Evolutionary conservation across 83 land plant genomes (phyloP), one percentile per base, ranked within the genome.

Genomic region (Thuja plicata): DNA sequence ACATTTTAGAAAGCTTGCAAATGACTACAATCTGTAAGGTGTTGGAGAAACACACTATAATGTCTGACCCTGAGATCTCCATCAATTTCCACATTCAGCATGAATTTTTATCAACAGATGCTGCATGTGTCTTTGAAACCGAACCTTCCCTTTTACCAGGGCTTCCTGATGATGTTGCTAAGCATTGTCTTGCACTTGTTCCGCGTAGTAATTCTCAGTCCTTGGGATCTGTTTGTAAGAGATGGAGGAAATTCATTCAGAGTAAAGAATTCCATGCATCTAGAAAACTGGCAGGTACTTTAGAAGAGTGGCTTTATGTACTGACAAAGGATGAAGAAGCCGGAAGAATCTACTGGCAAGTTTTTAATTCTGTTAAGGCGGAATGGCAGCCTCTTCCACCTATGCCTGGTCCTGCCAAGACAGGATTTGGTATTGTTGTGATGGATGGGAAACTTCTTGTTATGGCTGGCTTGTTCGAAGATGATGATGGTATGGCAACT

Each of bases 121-220:
- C 74, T 80, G 35, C 24, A 82, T 35, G 55, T 37, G 5, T 3
- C 35, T 30, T 40, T 87, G 90, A 92, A 37, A 8, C 3, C 9
- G 57, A 89, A 60, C 41, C 87, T 80, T 78, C 93, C 19, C 74
- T 95, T 80, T 84, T 95, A n/a, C 97, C 95, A 66, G 97, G 97
- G 30, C 89, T 95, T n/a, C 95, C 97, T 15, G 94, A 95, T 89
- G 97, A 95, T 89, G 94, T 95, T 87, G 91, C 97, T 11, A 95
- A 93, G 88, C 84, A 86, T 38, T 94, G 95, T 89, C 91, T 95
- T 84, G 95, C 97, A 66, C 93, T 94, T 55, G 94, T 94, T 73
- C 95, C 97, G 24, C 94, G 97, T 54, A 54, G 89, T 30, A 15
- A 90, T 78, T 89, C 91, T 66, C 95, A 95, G 37, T 40, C 87